These are phyloP conservation scores for Wickerhamiella brachini DNA, from an alignment of 805 yeast species.

Conservation along the genomic window DNA sequence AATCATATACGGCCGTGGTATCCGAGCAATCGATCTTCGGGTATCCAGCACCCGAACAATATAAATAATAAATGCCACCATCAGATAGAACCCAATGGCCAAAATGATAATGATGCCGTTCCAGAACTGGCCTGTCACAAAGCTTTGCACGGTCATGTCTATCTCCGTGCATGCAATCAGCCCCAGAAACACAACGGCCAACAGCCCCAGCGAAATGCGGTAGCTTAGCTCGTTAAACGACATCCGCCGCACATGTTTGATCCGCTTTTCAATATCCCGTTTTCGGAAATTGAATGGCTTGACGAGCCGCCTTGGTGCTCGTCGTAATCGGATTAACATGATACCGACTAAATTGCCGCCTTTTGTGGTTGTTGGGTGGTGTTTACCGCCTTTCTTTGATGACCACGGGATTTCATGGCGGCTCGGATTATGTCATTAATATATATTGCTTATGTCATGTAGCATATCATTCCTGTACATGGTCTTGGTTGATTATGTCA, in stretches of 20 bases:
- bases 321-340: background rate
- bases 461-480: no score
- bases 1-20: slow-evolving; percentile 70
- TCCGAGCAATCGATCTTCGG: slow-evolving; percentile 50
- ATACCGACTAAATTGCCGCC: no score
- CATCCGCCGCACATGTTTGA: background rate
- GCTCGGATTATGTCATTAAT: no score
- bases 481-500: no score
- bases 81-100: slow-evolving; percentile 48
- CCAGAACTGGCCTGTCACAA: slow-evolving; percentile 51
- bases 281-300: background rate
- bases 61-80: slow-evolving; percentile 37
- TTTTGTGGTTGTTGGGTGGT: no score
- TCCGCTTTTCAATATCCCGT: background rate
- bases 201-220: slow-evolving; percentile 19
- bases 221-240: slow-evolving; percentile 12
- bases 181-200: slow-evolving; percentile 30
- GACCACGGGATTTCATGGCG: no score
- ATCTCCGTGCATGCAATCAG: slow-evolving; percentile 62
- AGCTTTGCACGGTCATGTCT: slow-evolving; percentile 57
- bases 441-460: no score
- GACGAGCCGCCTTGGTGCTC: background rate
- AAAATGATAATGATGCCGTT: slow-evolving; percentile 71
- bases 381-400: background rate
- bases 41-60: slow-evolving; percentile 45